A percentile compares a stretch with the other conserved stretches of the same genome.
phyloP scores from a whole-genome alignment of 129 eudicot species.

The Flaveria trinervia region DNA sequence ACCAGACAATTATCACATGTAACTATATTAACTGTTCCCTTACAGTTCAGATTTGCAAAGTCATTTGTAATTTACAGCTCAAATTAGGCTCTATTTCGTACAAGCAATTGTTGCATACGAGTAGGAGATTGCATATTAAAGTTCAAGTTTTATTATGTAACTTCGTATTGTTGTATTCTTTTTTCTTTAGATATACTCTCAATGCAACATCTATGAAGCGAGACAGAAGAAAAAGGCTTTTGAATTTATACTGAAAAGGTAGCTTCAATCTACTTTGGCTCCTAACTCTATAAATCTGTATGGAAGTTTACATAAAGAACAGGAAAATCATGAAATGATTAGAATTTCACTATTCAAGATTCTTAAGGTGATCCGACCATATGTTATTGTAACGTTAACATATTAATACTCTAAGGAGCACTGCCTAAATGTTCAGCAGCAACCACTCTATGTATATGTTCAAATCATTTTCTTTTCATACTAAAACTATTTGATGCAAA shows the following conservation, averaged over 20 bases:
- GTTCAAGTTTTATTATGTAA: constrained; percentile 14
- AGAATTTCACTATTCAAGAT: not conserved
- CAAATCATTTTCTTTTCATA: not conserved
- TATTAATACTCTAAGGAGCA: not conserved
- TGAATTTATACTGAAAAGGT: constrained; percentile 77
- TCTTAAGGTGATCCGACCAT: not conserved
- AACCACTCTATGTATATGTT: constrained; percentile 1
- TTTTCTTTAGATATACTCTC: constrained; percentile 59
- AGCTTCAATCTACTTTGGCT: constrained; percentile 9
- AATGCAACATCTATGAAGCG: constrained; percentile 86
- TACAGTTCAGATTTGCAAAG: not conserved
- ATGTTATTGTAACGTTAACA: not conserved
- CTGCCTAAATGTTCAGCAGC: not conserved
- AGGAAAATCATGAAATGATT: constrained; percentile 6
- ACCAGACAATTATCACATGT: not conserved
- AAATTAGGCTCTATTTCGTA: constrained; percentile 14
- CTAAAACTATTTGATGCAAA: not conserved
- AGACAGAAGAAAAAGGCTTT: constrained; percentile 77
- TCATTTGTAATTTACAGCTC: not conserved
- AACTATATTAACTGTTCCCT: not conserved
- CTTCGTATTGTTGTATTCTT: not conserved
- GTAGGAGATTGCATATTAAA: not conserved
- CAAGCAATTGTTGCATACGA: constrained; percentile 10
- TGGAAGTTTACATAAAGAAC: constrained; percentile 2
- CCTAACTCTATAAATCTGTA: constrained; percentile 5